phyloP scores from a whole-genome alignment of 2,329 filamentous ascomycete genomes.

The Chrysoporthe austroafricana region DNA sequence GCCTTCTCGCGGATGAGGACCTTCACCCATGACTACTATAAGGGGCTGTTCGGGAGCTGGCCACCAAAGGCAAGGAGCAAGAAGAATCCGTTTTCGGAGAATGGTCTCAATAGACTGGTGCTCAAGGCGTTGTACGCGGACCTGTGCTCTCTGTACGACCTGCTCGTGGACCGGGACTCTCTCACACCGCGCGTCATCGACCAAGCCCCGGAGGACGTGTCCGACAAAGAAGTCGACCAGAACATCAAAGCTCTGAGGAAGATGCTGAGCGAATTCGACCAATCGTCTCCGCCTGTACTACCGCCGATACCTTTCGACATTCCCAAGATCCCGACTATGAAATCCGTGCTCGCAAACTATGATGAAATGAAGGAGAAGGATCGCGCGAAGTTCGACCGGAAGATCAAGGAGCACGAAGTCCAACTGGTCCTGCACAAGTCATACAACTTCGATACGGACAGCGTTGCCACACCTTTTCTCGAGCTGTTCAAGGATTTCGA shows the following conservation, averaged over 20 bases:
- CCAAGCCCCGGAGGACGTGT: constrained; percentile 56
- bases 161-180: constrained; percentile 78
- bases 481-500: constrained; percentile 74
- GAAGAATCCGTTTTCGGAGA: constrained; percentile 87
- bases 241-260: constrained; percentile 73
- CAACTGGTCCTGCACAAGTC: constrained; percentile 76
- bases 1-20: constrained; percentile 76
- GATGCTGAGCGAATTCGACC: constrained; percentile 85
- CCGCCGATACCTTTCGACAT: constrained; percentile 91
- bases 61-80: constrained; percentile 89
- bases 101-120: constrained; percentile 83
- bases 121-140: constrained; percentile 83
- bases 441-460: constrained; percentile 76
- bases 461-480: constrained; percentile 64
- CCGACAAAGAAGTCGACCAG: constrained; percentile 53
- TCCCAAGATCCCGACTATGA: constrained; percentile 74
- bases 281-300: constrained; percentile 84
- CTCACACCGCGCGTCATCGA: constrained; percentile 80
- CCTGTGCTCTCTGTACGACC: constrained; percentile 83
- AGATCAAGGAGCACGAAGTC: constrained; percentile 78
- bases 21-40: constrained; percentile 71
- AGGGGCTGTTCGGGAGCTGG: constrained; percentile 69
- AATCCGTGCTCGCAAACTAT: constrained; percentile 67
- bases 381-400: constrained; percentile 72
- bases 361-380: constrained; percentile 70